A percentile compares a stretch with the other conserved stretches of the same genome.
Evolutionary conservation across 306 rosid species (phyloP).

Genomic region (Cucumis melo): DNA sequence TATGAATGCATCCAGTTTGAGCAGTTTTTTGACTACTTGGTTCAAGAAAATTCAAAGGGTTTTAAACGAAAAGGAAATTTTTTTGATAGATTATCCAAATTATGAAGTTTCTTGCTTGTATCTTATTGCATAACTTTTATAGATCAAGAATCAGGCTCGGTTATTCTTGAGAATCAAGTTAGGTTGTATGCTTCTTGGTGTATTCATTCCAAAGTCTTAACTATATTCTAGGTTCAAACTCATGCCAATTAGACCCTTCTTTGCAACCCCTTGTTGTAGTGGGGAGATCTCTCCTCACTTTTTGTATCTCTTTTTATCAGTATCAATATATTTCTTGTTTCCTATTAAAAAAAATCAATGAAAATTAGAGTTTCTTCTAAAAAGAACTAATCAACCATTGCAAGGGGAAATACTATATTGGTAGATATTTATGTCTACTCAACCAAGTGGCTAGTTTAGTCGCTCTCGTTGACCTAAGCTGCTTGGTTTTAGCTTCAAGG

Average conservation of each 20-base stretch:
- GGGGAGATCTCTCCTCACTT: background rate
- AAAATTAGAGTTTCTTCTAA: background rate
- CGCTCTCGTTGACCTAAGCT: background rate
- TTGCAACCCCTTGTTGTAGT: background rate
- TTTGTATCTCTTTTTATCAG: background rate
- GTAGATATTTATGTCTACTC: background rate
- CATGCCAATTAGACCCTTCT: background rate
- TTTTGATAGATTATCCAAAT: background rate
- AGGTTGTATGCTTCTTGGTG: background rate
- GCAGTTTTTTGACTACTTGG: background rate
- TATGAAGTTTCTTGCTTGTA: background rate
- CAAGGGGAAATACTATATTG: background rate
- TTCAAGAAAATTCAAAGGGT: background rate
- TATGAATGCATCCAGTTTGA: background rate
- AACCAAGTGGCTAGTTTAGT: background rate
- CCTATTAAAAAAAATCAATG: background rate
- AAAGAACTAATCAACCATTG: background rate
- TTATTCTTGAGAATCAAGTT: background rate
- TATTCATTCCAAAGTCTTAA: background rate
- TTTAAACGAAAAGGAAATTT: background rate
- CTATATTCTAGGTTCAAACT: background rate
- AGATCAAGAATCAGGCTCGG: background rate
- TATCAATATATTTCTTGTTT: background rate
- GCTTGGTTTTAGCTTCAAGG: background rate
- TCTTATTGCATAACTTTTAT: background rate